A percentile compares a stretch with the other conserved stretches of the same genome.
These are phyloP conservation scores for Rhododendron vialii DNA, from an alignment of 148 eudicot species.

Conservation along the genomic window DNA sequence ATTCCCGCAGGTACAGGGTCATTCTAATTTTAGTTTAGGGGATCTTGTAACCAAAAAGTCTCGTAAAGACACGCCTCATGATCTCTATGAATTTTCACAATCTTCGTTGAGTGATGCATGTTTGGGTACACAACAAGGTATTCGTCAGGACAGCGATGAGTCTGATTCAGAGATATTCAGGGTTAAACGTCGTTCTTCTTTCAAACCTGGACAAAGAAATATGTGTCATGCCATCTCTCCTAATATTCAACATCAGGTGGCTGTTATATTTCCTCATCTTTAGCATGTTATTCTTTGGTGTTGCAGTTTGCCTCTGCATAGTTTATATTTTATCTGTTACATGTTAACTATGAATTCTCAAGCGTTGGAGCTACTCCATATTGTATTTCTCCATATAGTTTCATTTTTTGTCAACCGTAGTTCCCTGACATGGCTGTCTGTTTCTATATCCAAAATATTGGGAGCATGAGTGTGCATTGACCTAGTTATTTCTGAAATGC, in stretches of 20 bases:
- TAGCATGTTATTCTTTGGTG: background rate
- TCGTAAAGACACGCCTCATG: slow-evolving; percentile 26
- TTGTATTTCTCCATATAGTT: background rate
- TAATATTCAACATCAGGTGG: slow-evolving; percentile 44
- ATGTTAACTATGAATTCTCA: background rate
- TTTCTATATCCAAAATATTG: background rate
- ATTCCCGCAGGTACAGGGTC: slow-evolving; percentile 31
- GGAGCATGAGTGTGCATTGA: background rate
- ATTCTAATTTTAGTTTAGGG: slow-evolving; percentile 15
- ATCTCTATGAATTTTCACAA: slow-evolving; percentile 24
- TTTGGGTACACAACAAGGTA: slow-evolving; percentile 25
- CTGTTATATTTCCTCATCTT: slow-evolving; percentile 7
- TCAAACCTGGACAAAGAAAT: slow-evolving; percentile 40
- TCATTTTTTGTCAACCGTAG: background rate
- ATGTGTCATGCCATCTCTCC: slow-evolving; percentile 21
- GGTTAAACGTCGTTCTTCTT: slow-evolving; percentile 73
- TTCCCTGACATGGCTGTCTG: background rate
- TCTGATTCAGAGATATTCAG: slow-evolving; percentile 89
- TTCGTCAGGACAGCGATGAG: slow-evolving; percentile 54
- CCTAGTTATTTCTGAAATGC: too few species aligned
- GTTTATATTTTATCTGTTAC: background rate
- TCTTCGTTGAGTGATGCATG: slow-evolving; percentile 21
- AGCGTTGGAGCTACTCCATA: background rate
- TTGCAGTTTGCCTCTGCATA: background rate
- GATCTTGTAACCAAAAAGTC: slow-evolving; percentile 9